Base-by-base conservation (phyloP, 2,329 filamentous ascomycete genomes). In the Drechmeria coniospora region DNA sequence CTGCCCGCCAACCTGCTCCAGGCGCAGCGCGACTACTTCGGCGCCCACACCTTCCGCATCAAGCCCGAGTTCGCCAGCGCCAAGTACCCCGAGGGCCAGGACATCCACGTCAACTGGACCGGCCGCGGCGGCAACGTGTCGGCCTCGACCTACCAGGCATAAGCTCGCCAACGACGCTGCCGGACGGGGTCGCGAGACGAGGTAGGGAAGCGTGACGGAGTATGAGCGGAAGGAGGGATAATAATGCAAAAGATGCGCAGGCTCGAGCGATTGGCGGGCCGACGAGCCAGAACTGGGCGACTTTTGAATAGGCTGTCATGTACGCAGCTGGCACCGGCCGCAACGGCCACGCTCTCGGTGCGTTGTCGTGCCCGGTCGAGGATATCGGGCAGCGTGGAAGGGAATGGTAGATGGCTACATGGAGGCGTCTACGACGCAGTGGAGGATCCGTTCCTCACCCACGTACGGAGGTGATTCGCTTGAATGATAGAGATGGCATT, bases 71-170 rank as follows among this genome's bases (percentile, higher is more conserved):
- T 45, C 41, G 79, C 79, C 45, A 79, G 49, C 56, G 73, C 65
- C 32, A 84, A 83, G 63, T 92, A 92, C 67, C 78, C 76, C 41
- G 73, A 68, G 45, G 83, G 77, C 57, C 65, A 84, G 64, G 74
- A 95, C 58, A 90, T 87, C 54, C 90, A 98, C 73, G 84, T 95
- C 59, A 98, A 98, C 81, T 98, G 90, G 90, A 98, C 90, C 45
- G 90, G 90, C 49, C 80, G 90, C 56, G 90, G 90, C 54, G 90
- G 90, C 52, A 90, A 95, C 54, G 80, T 98, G 41, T 93, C 84
- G 45, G 90, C 90, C 48, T 93, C 86, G 28, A 95, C 86, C 45
- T 98, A 98, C 72, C 80, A 84, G 63, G 90, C 82, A 68, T 95
- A 92, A 69, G 32, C 3, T 15, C 21, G 13, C 32, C 21, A n/a